A percentile compares a stretch with the other conserved stretches of the same genome.
phyloP scores from a whole-genome alignment of 169 alveolate genomes.

The Blepharisma undulans region DNA sequence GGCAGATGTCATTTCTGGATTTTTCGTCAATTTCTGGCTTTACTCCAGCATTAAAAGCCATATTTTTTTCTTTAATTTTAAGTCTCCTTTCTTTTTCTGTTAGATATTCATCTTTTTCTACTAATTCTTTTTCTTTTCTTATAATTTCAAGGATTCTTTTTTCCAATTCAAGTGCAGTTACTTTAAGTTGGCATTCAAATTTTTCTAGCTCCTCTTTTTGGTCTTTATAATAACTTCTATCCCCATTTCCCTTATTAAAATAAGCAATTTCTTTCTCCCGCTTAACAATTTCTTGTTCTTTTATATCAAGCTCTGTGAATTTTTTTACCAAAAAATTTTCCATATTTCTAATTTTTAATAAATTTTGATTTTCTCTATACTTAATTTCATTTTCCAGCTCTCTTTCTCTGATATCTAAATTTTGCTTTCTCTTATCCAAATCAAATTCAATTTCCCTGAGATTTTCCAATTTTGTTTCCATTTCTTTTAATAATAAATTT shows the following conservation, averaged over 20 bases:
- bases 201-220: background rate
- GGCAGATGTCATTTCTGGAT: background rate
- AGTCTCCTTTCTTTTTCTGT: background rate
- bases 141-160: background rate
- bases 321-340: background rate
- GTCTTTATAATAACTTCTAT: background rate
- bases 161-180: background rate
- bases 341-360: background rate
- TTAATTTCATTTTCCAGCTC: background rate
- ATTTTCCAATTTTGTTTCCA: background rate
- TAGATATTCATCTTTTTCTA: background rate
- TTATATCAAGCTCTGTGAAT: background rate
- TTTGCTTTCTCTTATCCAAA: background rate
- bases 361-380: background rate
- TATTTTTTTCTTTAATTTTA: background rate
- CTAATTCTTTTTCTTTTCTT: background rate
- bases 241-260: background rate
- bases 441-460: background rate
- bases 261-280: background rate
- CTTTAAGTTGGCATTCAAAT: background rate
- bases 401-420: background rate
- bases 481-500: background rate
- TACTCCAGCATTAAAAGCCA: background rate
- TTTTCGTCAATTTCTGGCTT: background rate
- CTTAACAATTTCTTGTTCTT: background rate